Percentiles rank a stretch among this genome's conserved stretches.
These are phyloP conservation scores for Pyrenophora tritici-repentis DNA, from an alignment of 2,329 filamentous ascomycete genomes.

Conservation along the genomic window DNA sequence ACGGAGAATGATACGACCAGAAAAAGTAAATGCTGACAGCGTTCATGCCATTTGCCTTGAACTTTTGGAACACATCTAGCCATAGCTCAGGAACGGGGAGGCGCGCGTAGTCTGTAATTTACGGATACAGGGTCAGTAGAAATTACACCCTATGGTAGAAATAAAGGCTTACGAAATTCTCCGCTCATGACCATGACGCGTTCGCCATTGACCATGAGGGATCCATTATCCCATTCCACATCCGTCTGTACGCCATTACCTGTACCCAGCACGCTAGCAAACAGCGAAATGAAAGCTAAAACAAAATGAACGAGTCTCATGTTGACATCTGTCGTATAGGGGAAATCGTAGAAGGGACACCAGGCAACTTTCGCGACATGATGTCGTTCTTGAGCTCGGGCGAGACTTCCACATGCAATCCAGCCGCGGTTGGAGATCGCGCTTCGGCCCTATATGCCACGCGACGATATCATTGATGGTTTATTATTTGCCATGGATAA, in stretches of 20 bases:
- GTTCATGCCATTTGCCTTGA: constrained; percentile 60
- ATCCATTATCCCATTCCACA: constrained; percentile 60
- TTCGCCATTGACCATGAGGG: constrained; percentile 56
- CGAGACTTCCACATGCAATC: neutral
- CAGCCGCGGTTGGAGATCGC: neutral
- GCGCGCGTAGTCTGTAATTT: constrained; percentile 51
- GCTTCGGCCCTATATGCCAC: neutral
- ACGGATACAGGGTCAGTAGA: neutral
- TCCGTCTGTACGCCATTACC: constrained; percentile 39
- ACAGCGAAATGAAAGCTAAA: constrained; percentile 9
- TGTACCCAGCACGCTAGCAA: constrained; percentile 23
- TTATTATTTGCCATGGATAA: constrained; percentile 8
- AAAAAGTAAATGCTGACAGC: constrained; percentile 57
- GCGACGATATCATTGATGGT: constrained; percentile 15
- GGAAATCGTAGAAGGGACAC: neutral
- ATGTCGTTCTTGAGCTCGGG: neutral
- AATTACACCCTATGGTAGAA: neutral
- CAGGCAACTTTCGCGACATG: constrained; percentile 1
- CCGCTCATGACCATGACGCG: constrained; percentile 56
- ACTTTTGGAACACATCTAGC: constrained; percentile 60
- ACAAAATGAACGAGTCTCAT: constrained; percentile 20
- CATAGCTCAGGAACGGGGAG: constrained; percentile 61
- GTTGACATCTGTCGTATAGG: neutral
- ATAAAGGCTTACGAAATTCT: constrained; percentile 50
- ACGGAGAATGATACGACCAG: constrained; percentile 57